Evolutionary conservation across 2,329 filamentous ascomycete species (phyloP).

Genomic region (Fusarium anguioides): DNA sequence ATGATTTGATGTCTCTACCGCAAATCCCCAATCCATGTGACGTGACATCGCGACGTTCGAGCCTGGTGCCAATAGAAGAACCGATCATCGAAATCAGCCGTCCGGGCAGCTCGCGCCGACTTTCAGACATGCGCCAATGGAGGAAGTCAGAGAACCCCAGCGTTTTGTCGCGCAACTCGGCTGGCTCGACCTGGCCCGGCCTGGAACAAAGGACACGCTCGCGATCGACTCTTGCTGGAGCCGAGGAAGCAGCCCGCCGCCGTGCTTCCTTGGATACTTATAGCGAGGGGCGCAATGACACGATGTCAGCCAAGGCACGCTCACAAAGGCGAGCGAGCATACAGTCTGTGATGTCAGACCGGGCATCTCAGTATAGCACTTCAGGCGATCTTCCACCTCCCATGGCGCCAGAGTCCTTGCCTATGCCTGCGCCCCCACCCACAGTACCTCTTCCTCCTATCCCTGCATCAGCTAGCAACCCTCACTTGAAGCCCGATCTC

Average conservation of each 20-base stretch:
- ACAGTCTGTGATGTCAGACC: slow-evolving; percentile 44
- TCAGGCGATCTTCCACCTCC: slow-evolving; percentile 43
- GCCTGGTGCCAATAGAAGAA: slow-evolving; percentile 32
- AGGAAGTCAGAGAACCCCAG: slow-evolving; percentile 38
- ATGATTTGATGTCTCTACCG: slow-evolving; percentile 32
- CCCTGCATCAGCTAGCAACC: slow-evolving; percentile 42
- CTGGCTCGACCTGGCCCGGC: slow-evolving; percentile 23
- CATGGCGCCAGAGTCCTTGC: slow-evolving; percentile 38
- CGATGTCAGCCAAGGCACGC: slow-evolving; percentile 34
- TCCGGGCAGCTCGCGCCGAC: slow-evolving; percentile 45
- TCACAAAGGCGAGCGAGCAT: slow-evolving; percentile 46
- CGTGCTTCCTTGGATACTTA: slow-evolving; percentile 51
- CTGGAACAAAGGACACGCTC: slow-evolving; percentile 38
- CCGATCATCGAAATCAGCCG: slow-evolving; percentile 28
- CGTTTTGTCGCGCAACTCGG: slow-evolving; percentile 20
- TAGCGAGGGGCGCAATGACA: slow-evolving; percentile 37
- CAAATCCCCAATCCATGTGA: slow-evolving; percentile 21
- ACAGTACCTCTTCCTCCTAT: slow-evolving; percentile 49
- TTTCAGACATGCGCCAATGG: slow-evolving; percentile 49
- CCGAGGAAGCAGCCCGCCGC: slow-evolving; percentile 40
- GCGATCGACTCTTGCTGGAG: slow-evolving; percentile 28
- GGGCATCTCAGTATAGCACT: slow-evolving; percentile 38
- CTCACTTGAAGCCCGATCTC: slow-evolving; percentile 36
- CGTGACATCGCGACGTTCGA: slow-evolving; percentile 41
- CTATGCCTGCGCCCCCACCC: slow-evolving; percentile 46